A percentile compares a stretch with the other conserved stretches of the same genome.
phyloP scores from a whole-genome alignment of 805 yeast genomes.

The Brettanomyces sp. region DNA sequence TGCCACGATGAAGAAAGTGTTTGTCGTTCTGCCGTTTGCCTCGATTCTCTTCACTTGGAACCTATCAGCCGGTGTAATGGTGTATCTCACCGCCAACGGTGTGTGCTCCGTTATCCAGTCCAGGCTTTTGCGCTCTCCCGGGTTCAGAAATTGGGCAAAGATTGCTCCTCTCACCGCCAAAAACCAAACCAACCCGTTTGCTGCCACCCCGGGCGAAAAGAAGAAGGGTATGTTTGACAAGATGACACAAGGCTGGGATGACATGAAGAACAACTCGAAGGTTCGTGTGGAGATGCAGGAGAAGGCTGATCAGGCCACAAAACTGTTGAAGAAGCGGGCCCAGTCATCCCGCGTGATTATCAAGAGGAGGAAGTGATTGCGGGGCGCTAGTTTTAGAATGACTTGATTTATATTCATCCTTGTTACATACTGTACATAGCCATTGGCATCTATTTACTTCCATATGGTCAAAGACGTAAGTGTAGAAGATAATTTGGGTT shows the following conservation, averaged over 20 bases:
- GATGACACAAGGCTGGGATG: conserved; percentile 22
- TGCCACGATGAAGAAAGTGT: conserved; percentile 45
- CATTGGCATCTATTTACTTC: neutral
- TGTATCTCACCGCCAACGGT: conserved; percentile 81
- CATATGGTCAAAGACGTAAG: no score
- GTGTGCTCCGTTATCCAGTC: conserved; percentile 67
- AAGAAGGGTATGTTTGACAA: conserved; percentile 23
- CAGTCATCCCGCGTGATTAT: conserved; percentile 19
- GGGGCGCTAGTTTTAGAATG: no score
- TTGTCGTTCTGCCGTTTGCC: conserved; percentile 66
- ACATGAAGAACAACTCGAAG: conserved; percentile 20
- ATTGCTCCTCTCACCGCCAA: conserved; percentile 38
- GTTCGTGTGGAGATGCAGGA: conserved; percentile 18
- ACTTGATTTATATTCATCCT: no score
- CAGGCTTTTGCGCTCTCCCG: conserved; percentile 45
- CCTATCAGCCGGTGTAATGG: conserved; percentile 74
- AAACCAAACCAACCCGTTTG: conserved; percentile 4
- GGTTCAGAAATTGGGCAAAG: conserved; percentile 47
- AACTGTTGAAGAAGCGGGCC: conserved; percentile 18
- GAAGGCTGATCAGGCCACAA: conserved; percentile 21
- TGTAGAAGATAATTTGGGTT: no score
- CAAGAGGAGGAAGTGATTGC: conserved; percentile 13
- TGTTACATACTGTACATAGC: neutral
- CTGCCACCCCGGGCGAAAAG: conserved; percentile 14
- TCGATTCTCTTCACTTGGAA: conserved; percentile 87